phyloP scores from a whole-genome alignment of 371 early-diverging fungal genomes.

The Mortierella sp. region DNA sequence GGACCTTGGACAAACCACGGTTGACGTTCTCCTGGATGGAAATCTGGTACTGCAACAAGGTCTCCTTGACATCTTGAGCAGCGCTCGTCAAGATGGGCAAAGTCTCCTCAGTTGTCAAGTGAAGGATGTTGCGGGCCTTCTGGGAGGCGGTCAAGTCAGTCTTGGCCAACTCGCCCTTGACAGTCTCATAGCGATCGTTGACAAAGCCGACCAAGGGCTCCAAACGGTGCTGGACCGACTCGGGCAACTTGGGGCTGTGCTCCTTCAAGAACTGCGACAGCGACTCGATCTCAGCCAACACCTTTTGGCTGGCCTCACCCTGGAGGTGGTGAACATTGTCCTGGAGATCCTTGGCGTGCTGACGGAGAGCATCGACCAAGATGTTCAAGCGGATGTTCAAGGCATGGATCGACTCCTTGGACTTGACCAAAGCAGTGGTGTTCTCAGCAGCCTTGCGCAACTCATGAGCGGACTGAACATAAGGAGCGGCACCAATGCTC shows the following conservation, averaged over 20 bases:
- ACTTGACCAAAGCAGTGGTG: constrained; percentile 47
- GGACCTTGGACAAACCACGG: constrained; percentile 50
- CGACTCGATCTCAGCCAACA: constrained; percentile 55
- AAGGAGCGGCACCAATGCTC: constrained; percentile 35
- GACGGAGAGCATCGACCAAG: constrained; percentile 36
- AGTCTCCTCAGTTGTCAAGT: constrained; percentile 61
- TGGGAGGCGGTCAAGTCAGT: constrained; percentile 60
- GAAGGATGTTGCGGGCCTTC: constrained; percentile 66
- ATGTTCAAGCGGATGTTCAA: constrained; percentile 44
- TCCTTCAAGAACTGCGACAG: constrained; percentile 59
- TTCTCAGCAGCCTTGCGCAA: constrained; percentile 45
- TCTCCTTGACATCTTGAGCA: constrained; percentile 59
- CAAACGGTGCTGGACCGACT: constrained; percentile 61
- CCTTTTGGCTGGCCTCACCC: constrained; percentile 36
- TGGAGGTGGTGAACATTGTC: constrained; percentile 45
- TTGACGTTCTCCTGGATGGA: constrained; percentile 48
- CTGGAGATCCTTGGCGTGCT: constrained; percentile 48
- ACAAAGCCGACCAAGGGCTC: constrained; percentile 62
- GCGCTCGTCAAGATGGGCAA: constrained; percentile 64
- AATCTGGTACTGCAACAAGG: constrained; percentile 48
- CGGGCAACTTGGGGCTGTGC: constrained; percentile 59
- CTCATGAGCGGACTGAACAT: constrained; percentile 34
- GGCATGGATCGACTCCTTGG: constrained; percentile 45
- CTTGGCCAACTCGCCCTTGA: constrained; percentile 59
- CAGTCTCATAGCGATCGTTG: constrained; percentile 60